A percentile compares a stretch with the other conserved stretches of the same genome.
Evolutionary conservation across 2,329 filamentous ascomycete genomes (phyloP).

Genomic region (Xylaria sp.): DNA sequence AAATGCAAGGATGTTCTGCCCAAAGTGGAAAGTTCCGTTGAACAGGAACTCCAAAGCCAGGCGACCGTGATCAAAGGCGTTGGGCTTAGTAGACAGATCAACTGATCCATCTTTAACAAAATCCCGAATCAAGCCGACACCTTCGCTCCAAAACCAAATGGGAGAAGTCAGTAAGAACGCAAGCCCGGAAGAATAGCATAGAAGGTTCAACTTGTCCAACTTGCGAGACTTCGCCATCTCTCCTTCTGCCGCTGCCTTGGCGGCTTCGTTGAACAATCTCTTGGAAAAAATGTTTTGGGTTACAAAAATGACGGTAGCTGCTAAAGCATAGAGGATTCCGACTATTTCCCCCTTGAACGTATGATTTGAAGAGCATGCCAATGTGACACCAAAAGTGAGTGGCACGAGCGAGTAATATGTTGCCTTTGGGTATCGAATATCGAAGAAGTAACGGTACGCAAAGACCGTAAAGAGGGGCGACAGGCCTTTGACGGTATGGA

Average conservation of each 20-base stretch:
- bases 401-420: conserved; percentile 94
- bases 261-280: conserved; percentile 94
- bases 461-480: conserved; percentile 95
- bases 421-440: conserved; percentile 85
- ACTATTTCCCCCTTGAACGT: conserved; percentile 85
- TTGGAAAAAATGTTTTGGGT: conserved; percentile 99
- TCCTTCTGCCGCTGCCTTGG: conserved; percentile 82
- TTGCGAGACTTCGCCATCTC: conserved; percentile 74
- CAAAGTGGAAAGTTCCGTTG: conserved; percentile 97
- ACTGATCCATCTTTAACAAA: conserved; percentile 85
- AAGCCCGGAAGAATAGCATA: conserved; percentile 96
- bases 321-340: conserved; percentile 88
- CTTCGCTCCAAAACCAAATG: conserved; percentile 94
- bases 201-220: conserved; percentile 93
- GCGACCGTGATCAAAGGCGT: conserved; percentile 80
- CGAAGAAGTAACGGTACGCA: conserved; percentile 89
- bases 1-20: conserved; percentile 95
- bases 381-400: conserved; percentile 91
- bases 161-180: conserved; percentile 89
- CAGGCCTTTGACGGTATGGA: conserved; percentile 98
- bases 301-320: conserved; percentile 94
- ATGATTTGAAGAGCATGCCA: conserved; percentile 89
- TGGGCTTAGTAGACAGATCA: conserved; percentile 66
- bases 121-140: conserved; percentile 79
- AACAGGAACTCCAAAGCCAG: conserved; percentile 89